Evolutionary conservation across 345 rosid genomes (phyloP), one percentile per base, ranked within the genome.

Genomic region (Xanthoceras sorbifolium): DNA sequence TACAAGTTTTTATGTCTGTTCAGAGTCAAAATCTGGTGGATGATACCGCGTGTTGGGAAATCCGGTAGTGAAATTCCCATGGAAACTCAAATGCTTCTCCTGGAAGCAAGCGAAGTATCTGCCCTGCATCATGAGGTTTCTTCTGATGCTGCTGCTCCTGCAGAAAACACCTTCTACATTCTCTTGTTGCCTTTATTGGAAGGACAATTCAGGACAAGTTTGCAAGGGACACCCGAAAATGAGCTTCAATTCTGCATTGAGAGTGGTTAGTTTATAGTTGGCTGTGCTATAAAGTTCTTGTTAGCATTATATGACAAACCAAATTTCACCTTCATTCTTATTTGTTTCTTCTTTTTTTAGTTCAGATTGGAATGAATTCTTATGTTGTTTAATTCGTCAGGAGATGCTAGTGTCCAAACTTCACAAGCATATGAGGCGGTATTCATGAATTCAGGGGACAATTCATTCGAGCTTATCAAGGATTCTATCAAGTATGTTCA

Each of bases 1-100:
- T 82, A 61, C 82, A 81, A 78, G 87, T 87, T 89, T 76, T 34
- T 88, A 82, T 76, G 80, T 77, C 90, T 88, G 23, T 91, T 86
- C 68, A 85, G 91, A 61, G 40, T 67, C 72, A 90, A 88, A 71
- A 75, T 91, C 74, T 88, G 93, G 97, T 91, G 93, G 91, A 90
- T 90, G 97, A 87, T 84, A 31, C 97, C 91, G 4, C 77, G 87
- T 2, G 82, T 84, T 17, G 93, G 92, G 52, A 77, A 72, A 79
- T 84, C 83, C 2, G 90, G 86, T 0, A 65, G 81, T 18, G 89
- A 89, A 69, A 77, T 90, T 36, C 91, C 91, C 1, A 64, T 81
- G 69, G 97, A 91, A 74, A 88, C 90, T 61, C 93, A 90, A 54
- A 66, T 91, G 86, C 84, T 91, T 63, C 81, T 91, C 23, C 34